Evolutionary conservation across 139 green algal genomes (phyloP).

Genomic region (Desmodesmus armatus): DNA sequence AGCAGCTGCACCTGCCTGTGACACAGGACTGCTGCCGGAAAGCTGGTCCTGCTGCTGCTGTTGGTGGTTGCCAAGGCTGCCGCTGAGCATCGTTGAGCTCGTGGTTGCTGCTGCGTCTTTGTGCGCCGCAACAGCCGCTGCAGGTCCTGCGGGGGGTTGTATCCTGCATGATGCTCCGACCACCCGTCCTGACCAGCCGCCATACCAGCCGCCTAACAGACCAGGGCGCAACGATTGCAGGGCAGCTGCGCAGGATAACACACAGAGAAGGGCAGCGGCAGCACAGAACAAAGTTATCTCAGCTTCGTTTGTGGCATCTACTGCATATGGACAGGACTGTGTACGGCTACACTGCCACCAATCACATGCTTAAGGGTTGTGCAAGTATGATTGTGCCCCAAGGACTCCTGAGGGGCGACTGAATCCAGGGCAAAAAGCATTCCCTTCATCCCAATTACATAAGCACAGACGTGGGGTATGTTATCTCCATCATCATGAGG

Average conservation of each 20-base stretch:
- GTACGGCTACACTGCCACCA: too few species aligned
- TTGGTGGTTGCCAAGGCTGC: neutral
- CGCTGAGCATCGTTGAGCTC: neutral
- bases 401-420: too few species aligned
- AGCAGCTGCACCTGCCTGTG: neutral
- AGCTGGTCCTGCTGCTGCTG: slow-evolving; percentile 11
- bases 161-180: slow-evolving; percentile 24
- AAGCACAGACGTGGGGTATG: too few species aligned
- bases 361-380: neutral
- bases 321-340: too few species aligned
- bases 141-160: neutral
- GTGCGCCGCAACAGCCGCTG: neutral
- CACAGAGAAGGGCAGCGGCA: neutral
- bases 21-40: neutral
- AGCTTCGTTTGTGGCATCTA: neutral
- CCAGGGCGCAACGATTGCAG: neutral
- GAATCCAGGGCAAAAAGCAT: too few species aligned
- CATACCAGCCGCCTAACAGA: slow-evolving; percentile 12
- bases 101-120: neutral
- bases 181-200: neutral
- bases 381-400: neutral
- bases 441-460: too few species aligned
- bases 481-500: too few species aligned
- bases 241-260: neutral
- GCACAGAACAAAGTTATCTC: neutral